phyloP scores from a whole-genome alignment of 1,139 yeast genomes.

The Diutina sp. region DNA sequence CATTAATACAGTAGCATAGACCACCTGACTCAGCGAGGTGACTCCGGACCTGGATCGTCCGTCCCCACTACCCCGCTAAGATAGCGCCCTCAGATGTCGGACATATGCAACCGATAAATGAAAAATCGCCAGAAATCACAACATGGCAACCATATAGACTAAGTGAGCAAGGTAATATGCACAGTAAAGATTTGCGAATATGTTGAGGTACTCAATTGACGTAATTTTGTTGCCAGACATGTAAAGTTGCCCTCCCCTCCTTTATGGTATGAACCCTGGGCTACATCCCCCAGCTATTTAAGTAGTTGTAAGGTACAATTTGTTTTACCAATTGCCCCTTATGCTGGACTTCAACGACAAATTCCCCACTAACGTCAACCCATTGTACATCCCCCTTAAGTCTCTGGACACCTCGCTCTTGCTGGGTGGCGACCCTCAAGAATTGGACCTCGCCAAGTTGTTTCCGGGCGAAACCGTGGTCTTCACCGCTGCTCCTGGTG shows the following conservation, averaged over 20 bases:
- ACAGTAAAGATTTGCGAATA: not conserved
- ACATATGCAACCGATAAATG: not conserved
- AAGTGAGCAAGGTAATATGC: not conserved
- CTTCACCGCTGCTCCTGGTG: conserved; percentile 1
- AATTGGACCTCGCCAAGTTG: not conserved
- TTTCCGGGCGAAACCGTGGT: not conserved
- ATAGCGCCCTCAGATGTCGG: not conserved
- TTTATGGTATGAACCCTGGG: not conserved
- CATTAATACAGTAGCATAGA: not conserved
- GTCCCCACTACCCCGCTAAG: not conserved
- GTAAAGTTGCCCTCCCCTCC: not conserved
- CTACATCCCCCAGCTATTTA: not conserved
- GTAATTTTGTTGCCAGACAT: not conserved
- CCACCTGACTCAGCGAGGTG: not conserved
- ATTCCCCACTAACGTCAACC: not conserved
- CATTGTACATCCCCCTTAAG: not conserved
- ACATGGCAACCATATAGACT: not conserved
- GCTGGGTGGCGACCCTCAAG: not conserved
- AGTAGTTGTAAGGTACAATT: not conserved
- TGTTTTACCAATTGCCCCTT: no score
- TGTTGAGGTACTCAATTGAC: not conserved
- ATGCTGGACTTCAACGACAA: not conserved
- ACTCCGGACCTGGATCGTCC: not conserved
- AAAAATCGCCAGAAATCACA: not conserved
- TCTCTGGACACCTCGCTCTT: not conserved